These are phyloP conservation scores for Samsoniella hepiali DNA, from an alignment of 2,329 filamentous ascomycete species.

Conservation along the genomic window DNA sequence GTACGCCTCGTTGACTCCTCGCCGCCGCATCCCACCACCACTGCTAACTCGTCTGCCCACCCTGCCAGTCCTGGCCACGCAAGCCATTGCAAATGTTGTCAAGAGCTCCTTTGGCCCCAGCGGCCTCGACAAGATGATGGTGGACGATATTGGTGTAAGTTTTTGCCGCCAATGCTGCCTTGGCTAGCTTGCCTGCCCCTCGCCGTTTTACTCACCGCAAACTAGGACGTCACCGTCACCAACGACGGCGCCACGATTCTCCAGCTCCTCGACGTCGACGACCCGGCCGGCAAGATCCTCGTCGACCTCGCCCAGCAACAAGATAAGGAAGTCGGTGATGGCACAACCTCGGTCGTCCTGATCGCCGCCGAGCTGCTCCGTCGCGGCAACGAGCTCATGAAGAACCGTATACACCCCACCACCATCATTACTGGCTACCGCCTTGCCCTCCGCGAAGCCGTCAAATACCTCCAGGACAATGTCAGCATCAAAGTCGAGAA, in stretches of 20 bases:
- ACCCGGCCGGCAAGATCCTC: conserved; percentile 96
- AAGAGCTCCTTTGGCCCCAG: conserved; percentile 98
- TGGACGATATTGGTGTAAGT: conserved; percentile 93
- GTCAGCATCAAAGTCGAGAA: conserved; percentile 93
- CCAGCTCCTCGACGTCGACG: conserved; percentile 90
- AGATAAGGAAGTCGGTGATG: conserved; percentile 98
- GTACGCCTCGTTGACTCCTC: conserved; percentile 42
- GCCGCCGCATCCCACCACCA: conserved; percentile 6
- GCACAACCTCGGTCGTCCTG: conserved; percentile 94
- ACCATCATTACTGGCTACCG: conserved; percentile 99
- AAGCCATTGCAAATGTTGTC: conserved; percentile 97
- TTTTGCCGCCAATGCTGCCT: conserved; percentile 16
- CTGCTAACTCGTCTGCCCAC: conserved; percentile 21
- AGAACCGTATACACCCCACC: conserved; percentile 98
- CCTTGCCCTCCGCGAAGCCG: conserved; percentile 88
- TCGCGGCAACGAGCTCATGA: conserved; percentile 96
- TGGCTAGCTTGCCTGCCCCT: conserved; percentile 11
- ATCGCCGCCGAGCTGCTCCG: conserved; percentile 93
- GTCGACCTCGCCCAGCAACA: conserved; percentile 98
- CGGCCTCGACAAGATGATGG: conserved; percentile 99
- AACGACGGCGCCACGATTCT: conserved; percentile 98
- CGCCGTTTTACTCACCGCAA: conserved; percentile 23
- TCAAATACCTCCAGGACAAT: conserved; percentile 99
- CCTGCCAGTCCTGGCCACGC: conserved; percentile 76
- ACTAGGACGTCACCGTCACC: conserved; percentile 91